Evolutionary conservation across 2,329 filamentous ascomycete species (phyloP), one percentile per base, ranked within the genome.

Genomic region (Simplicillium sp.): DNA sequence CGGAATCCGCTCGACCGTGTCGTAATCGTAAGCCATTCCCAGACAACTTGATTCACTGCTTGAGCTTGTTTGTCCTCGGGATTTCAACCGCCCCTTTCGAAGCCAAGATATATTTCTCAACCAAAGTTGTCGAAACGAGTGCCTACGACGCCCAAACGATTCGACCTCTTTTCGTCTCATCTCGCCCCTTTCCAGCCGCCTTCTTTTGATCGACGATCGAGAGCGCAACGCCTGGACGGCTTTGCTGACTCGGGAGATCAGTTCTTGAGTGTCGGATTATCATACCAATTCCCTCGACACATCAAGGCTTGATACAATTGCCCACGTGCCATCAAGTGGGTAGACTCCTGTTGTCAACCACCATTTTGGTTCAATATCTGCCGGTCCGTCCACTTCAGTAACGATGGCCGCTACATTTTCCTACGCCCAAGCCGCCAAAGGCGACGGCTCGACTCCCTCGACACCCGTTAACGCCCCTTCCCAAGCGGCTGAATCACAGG

Each of bases 341-440:
- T 40, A 34, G 38, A 36, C 18, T 38, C 25, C 39, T 15, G 29
- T 38, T 29, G 33, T 29, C 31, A 31, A 20, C 37, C 29, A 36
- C 17, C 36, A 31, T 42, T 37, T 52, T 54, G 47, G 50, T 49
- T 52, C 57, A 52, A 50, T 50, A 45, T 51, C 52, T 44, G 48
- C 52, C 49, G 49, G 50, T 34, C 46, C 50, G 40, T 43, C 50
- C 38, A 53, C 50, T 42, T 51, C 50, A 42, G 53, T 49, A 50
- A 54, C 61, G 44, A 78, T 77, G 75, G 73, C 73, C 48, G 61
- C 62, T 44, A 53, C 75, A 47, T 95, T 96, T 60, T 96, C 90
- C 45, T 97, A 97, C 64, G 90, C 90, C 54, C 88, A 95, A 73
- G 90, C 90, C 57, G 90, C 90, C 45, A 92, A 92, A 64, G 87